phyloP scores from a whole-genome alignment of 495 filamentous ascomycete genomes.

The Massariosphaeria phaeospora region DNA sequence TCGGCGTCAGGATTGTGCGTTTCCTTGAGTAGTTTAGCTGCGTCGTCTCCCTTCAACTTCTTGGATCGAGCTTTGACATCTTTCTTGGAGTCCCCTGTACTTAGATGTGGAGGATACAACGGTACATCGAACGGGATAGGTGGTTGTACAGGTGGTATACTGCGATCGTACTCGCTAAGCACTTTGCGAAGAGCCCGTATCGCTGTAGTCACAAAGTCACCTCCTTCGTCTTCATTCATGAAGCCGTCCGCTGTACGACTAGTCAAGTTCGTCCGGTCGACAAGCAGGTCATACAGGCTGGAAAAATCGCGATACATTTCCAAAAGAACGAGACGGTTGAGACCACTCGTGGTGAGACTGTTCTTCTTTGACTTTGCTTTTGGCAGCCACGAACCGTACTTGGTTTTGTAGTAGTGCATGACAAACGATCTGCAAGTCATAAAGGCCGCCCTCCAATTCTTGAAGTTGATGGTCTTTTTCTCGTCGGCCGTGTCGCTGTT shows the following conservation, averaged over 20 bases:
- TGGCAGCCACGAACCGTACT: conserved; percentile 91
- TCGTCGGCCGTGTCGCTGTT: conserved; percentile 69
- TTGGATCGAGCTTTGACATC: conserved; percentile 59
- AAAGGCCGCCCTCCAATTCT: conserved; percentile 73
- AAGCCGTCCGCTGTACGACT: conserved; percentile 43
- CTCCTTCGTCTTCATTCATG: conserved; percentile 51
- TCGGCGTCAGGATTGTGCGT: conserved; percentile 72
- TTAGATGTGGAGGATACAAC: conserved; percentile 61
- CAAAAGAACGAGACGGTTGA: conserved; percentile 77
- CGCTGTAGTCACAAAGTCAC: conserved; percentile 44
- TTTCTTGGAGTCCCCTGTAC: conserved; percentile 61
- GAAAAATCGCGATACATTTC: conserved; percentile 83
- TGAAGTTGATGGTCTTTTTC: conserved; percentile 73
- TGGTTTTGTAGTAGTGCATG: conserved; percentile 70
- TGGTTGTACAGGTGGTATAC: conserved; percentile 80
- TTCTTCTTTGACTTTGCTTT: conserved; percentile 91
- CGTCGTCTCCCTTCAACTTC: conserved; percentile 74
- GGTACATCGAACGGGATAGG: conserved; percentile 90
- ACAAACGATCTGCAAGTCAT: conserved; percentile 67
- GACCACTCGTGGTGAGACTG: conserved; percentile 72
- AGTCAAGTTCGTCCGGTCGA: conserved; percentile 64
- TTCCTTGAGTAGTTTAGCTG: conserved; percentile 63
- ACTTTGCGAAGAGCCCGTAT: conserved; percentile 62
- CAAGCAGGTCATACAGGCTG: conserved; percentile 81
- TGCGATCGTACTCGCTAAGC: conserved; percentile 79